These are phyloP conservation scores for Pogostemon cablin DNA, from an alignment of 257 asterid genomes.

Conservation along the genomic window DNA sequence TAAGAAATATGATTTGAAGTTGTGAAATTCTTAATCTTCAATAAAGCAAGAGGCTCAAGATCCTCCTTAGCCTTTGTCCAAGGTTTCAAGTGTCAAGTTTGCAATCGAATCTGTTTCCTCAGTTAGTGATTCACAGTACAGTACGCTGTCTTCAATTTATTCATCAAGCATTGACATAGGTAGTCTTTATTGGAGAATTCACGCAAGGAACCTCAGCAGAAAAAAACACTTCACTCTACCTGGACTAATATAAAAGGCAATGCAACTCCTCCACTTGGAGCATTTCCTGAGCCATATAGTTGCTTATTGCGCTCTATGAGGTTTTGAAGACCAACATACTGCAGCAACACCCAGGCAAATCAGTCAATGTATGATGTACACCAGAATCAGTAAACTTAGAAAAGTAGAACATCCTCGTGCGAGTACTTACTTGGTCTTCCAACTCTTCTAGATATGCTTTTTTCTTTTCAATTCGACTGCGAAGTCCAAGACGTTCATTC, in stretches of 20 bases:
- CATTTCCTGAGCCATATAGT: conserved; percentile 80
- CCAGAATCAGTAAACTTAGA: conserved; percentile 2
- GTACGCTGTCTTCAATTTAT: too few species aligned
- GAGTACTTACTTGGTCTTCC: conserved; percentile 79
- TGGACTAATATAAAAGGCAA: conserved; percentile 96
- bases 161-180: conserved; percentile 13
- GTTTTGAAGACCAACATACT: conserved; percentile 84
- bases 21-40: too few species aligned
- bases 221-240: conserved; percentile 48
- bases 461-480: conserved; percentile 84
- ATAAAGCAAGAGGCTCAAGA: too few species aligned
- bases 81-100: not conserved
- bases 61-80: too few species aligned
- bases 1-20: not conserved
- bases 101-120: not conserved
- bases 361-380: conserved; percentile 16
- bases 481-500: conserved; percentile 76
- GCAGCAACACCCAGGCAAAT: conserved; percentile 30
- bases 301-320: conserved; percentile 84
- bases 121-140: not conserved
- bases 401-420: conserved; percentile 25
- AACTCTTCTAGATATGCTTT: conserved; percentile 87
- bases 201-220: conserved; percentile 2
- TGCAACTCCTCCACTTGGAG: conserved; percentile 97
- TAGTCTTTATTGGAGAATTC: conserved; percentile 10